phyloP scores from a whole-genome alignment of 2,329 filamentous ascomycete species.

The Verticillium alfalfae region DNA sequence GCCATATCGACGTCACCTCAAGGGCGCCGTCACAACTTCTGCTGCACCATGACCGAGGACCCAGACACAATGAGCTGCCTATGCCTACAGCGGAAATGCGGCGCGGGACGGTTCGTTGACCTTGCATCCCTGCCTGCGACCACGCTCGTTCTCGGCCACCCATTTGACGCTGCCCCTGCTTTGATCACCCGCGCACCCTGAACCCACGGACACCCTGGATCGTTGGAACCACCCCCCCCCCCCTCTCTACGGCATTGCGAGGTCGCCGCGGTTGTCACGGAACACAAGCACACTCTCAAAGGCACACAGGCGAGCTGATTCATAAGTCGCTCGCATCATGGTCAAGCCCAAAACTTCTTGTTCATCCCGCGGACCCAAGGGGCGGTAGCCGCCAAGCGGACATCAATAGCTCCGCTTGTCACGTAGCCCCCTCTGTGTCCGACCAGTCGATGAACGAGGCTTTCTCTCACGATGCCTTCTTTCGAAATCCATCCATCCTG shows the following conservation, averaged over 20 bases:
- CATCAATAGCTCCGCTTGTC: not conserved
- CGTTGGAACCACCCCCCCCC: not conserved
- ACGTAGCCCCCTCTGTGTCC: not conserved
- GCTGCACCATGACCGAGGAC: not conserved
- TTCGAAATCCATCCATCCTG: not conserved
- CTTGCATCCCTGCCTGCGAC: not conserved
- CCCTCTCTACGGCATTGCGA: not conserved
- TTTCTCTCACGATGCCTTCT: not conserved
- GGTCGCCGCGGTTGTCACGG: not conserved
- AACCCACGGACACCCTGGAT: not conserved
- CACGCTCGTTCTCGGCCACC: not conserved
- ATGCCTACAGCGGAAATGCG: not conserved
- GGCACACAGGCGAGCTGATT: too few relatives aligned
- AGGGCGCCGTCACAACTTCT: not conserved
- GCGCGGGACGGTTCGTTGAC: not conserved
- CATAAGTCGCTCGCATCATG: not conserved
- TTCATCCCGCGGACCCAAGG: not conserved
- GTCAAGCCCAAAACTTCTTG: not conserved
- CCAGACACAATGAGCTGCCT: not conserved
- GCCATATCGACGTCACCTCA: not conserved
- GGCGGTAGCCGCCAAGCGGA: too few relatives aligned
- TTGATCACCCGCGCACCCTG: not conserved
- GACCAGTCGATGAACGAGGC: not conserved
- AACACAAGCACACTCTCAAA: not conserved
- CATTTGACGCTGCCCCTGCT: not conserved